phyloP scores from a whole-genome alignment of 75 land plant genomes.

The Sequoia sempervirens region DNA sequence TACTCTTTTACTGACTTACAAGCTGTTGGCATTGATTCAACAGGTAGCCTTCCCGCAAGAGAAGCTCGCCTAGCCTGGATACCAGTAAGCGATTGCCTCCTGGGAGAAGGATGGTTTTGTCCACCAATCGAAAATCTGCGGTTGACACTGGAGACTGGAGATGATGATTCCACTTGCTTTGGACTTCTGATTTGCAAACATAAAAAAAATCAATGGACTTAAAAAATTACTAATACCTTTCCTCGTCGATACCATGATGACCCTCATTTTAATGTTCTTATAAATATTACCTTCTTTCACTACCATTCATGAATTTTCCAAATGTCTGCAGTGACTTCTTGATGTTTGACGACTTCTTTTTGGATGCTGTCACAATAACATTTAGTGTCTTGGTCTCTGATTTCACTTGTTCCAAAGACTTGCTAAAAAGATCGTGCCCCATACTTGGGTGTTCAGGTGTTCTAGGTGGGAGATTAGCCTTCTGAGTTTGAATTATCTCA shows the following conservation, averaged over 20 bases:
- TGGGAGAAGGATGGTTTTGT: neutral
- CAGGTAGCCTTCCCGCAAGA: neutral
- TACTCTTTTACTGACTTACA: neutral
- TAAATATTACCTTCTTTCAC: slow-evolving; percentile 35
- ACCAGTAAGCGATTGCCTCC: neutral
- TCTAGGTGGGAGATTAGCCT: slow-evolving; percentile 12
- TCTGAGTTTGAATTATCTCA: neutral
- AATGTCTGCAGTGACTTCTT: slow-evolving; percentile 41
- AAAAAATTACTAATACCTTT: neutral
- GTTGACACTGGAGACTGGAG: neutral
- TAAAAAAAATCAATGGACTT: neutral
- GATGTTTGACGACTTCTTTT: slow-evolving; percentile 43
- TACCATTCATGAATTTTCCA: slow-evolving; percentile 52
- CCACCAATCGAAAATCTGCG: neutral
- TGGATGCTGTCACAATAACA: slow-evolving; percentile 10
- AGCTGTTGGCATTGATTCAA: neutral
- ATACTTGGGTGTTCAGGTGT: slow-evolving; percentile 24
- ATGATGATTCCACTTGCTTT: neutral
- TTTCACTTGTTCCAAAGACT: slow-evolving; percentile 3
- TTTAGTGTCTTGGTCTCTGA: slow-evolving; percentile 5
- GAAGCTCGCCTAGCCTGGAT: neutral
- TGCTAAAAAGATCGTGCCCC: neutral
- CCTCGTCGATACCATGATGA: neutral
- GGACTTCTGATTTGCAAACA: neutral
- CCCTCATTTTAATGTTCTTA: neutral